Percentiles rank a stretch among this genome's conserved stretches.
phyloP scores from a whole-genome alignment of 2,329 filamentous ascomycete genomes.

The Sporothrix brunneoviolacea region DNA sequence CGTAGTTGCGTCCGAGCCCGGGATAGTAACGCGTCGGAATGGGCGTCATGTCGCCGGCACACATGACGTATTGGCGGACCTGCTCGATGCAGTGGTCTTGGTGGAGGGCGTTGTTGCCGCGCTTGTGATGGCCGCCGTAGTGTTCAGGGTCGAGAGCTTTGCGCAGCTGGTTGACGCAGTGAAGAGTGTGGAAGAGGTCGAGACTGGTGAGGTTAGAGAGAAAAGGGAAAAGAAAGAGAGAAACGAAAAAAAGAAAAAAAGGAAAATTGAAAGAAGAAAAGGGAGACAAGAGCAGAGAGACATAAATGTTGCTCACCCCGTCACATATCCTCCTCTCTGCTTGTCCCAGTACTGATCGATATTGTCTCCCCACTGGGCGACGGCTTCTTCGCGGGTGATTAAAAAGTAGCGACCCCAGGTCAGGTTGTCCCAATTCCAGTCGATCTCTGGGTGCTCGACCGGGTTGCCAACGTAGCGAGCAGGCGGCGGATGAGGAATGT shows the following conservation, averaged over 20 bases:
- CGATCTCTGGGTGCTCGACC: not conserved
- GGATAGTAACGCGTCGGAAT: constrained; percentile 18
- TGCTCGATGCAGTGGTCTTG: constrained; percentile 20
- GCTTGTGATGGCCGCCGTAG: constrained; percentile 13
- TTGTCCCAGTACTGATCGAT: constrained; percentile 4
- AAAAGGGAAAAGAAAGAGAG: too few species aligned
- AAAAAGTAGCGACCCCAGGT: constrained; percentile 9
- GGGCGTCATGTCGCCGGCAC: constrained; percentile 20
- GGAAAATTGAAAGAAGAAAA: too few species aligned
- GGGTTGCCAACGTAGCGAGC: constrained; percentile 2
- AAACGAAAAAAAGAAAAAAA: too few species aligned
- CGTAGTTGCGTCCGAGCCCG: constrained; percentile 18
- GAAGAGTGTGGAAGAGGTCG: constrained; percentile 20
- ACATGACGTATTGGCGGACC: constrained; percentile 21
- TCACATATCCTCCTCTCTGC: constrained; percentile 15
- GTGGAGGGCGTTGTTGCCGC: constrained; percentile 9
- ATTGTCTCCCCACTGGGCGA: constrained; percentile 1
- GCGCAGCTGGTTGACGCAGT: constrained; percentile 20
- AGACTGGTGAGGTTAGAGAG: too few species aligned
- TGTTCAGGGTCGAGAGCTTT: constrained; percentile 17
- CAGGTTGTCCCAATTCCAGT: constrained; percentile 4
- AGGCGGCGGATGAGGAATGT: constrained; percentile 2
- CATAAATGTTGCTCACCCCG: too few species aligned
- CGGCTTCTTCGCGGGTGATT: not conserved
- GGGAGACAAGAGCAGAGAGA: too few species aligned